These are phyloP conservation scores for Hanseniaspora lindneri DNA, from an alignment of 805 yeast genomes.

Conservation along the genomic window DNA sequence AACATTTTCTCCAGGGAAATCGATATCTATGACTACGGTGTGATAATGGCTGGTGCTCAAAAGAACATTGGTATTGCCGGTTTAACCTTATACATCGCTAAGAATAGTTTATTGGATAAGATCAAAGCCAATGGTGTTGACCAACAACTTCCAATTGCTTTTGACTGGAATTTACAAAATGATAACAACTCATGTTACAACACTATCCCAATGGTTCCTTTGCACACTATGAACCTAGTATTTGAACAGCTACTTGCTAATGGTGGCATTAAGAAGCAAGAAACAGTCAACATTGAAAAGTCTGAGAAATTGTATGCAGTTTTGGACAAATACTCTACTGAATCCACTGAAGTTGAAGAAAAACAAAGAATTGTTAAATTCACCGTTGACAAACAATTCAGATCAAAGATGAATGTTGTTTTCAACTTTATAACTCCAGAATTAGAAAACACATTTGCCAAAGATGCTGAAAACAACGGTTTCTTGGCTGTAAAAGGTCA, in stretches of 20 bases:
- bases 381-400: conserved; percentile 50
- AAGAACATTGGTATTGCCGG: conserved; percentile 97
- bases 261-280: conserved; percentile 66
- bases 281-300: conserved; percentile 46
- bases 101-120: conserved; percentile 58
- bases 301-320: conserved; percentile 52
- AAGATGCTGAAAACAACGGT: conserved; percentile 46
- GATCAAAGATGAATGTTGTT: conserved; percentile 89
- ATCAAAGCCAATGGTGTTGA: conserved; percentile 32
- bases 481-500: conserved; percentile 86
- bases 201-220: conserved; percentile 87
- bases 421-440: conserved; percentile 61
- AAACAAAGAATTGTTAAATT: conserved; percentile 38
- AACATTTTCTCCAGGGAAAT: conserved; percentile 71
- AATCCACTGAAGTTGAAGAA: conserved; percentile 2
- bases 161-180: conserved; percentile 76
- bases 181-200: conserved; percentile 87
- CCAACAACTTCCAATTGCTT: conserved; percentile 79
- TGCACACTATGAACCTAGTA: conserved; percentile 74
- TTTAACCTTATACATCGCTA: conserved; percentile 78
- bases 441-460: conserved; percentile 56
- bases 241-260: conserved; percentile 45
- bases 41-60: conserved; percentile 96
- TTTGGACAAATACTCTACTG: conserved; percentile 50
- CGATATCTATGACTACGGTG: conserved; percentile 75